A percentile compares a stretch with the other conserved stretches of the same genome.
Evolutionary conservation across 805 yeast genomes (phyloP).

Genomic region (Debaryomyces castellii): DNA sequence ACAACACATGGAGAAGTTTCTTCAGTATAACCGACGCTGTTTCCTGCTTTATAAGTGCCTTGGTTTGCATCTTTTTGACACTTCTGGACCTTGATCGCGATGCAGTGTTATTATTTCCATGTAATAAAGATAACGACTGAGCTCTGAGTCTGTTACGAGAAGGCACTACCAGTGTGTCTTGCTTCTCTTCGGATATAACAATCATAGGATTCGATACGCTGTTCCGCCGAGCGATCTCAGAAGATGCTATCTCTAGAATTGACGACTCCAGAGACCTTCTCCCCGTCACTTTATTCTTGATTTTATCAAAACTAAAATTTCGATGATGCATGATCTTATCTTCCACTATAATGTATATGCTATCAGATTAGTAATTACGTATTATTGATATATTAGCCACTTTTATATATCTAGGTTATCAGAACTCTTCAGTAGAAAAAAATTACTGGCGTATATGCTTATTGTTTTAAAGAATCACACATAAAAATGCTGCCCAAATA

Average conservation of each 20-base stretch:
- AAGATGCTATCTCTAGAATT: constrained; percentile 16
- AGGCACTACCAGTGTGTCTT: background rate
- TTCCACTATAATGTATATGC: background rate
- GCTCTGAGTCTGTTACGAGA: constrained; percentile 10
- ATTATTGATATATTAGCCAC: background rate
- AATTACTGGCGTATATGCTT: background rate
- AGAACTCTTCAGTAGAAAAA: background rate
- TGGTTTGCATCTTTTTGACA: constrained; percentile 27
- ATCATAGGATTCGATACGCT: constrained; percentile 22
- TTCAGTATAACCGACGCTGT: constrained; percentile 35
- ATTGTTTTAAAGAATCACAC: background rate
- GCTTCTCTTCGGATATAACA: constrained; percentile 15
- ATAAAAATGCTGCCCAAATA: background rate
- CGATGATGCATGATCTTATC: constrained; percentile 10
- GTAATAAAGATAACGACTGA: constrained; percentile 12
- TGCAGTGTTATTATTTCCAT: background rate
- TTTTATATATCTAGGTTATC: background rate
- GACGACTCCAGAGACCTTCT: constrained; percentile 26
- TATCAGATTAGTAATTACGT: background rate
- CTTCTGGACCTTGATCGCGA: constrained; percentile 16
- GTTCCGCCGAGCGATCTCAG: constrained; percentile 16
- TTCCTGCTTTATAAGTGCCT: constrained; percentile 39
- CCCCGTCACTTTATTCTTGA: constrained; percentile 25
- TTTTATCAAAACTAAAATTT: constrained; percentile 21
- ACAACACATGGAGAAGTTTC: constrained; percentile 27